Evolutionary conservation across 2,329 filamentous ascomycete species (phyloP).

Genomic region (Colletotrichum agaves): DNA sequence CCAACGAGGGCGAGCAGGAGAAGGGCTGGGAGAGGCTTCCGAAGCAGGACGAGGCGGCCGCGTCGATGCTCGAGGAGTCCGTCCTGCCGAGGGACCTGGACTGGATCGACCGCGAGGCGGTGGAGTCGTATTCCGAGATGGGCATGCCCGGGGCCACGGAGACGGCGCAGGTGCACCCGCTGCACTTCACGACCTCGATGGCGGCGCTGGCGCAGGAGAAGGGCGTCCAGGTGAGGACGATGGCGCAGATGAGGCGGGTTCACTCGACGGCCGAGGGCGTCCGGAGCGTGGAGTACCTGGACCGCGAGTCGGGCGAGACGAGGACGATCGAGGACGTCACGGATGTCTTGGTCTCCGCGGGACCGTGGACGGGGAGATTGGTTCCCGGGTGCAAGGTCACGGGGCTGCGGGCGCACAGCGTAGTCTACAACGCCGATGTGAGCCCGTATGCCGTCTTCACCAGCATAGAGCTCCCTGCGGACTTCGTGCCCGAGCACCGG

Average conservation of each 20-base stretch:
- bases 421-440: constrained; percentile 72
- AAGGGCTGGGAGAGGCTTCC: constrained; percentile 71
- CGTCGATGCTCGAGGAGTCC: constrained; percentile 61
- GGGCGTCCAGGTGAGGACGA: constrained; percentile 74
- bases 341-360: constrained; percentile 66
- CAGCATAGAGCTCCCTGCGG: constrained; percentile 77
- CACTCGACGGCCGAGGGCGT: constrained; percentile 64
- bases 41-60: constrained; percentile 65
- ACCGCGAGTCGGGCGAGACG: constrained; percentile 54
- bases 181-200: constrained; percentile 88
- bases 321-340: constrained; percentile 57
- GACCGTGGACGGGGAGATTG: constrained; percentile 71
- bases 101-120: constrained; percentile 78
- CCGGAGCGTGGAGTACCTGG: constrained; percentile 69
- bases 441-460: constrained; percentile 87
- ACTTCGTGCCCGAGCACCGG: constrained; percentile 67
- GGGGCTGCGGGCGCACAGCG: constrained; percentile 71
- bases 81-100: constrained; percentile 81
- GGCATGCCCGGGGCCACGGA: constrained; percentile 73
- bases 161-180: constrained; percentile 94
- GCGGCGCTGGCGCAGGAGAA: constrained; percentile 77
- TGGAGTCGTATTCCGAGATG: constrained; percentile 84
- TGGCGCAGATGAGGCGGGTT: constrained; percentile 75
- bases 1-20: constrained; percentile 39
- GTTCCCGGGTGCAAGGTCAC: constrained; percentile 68